Base-by-base conservation (phyloP, 2,329 filamentous ascomycete genomes). In the Camillea tinctor region DNA sequence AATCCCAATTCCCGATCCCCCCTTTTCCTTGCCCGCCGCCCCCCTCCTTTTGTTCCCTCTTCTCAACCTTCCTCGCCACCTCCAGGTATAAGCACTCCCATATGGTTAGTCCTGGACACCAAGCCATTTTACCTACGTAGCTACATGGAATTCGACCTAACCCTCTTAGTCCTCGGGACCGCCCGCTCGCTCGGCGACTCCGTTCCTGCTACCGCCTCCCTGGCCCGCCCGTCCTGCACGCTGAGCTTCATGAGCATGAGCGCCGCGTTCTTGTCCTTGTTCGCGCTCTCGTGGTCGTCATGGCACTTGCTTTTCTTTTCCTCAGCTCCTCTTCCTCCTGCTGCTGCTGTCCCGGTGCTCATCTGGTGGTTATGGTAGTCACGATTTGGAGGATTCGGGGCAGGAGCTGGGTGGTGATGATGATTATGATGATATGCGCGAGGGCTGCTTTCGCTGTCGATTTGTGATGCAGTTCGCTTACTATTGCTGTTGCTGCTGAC, bases 231-330 rank as follows among this genome's bases (percentile, higher is more conserved):
- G 51, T 24, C 51, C 54, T 49, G 69, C 20, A 80, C 73, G 60
- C 78, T 79, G 23, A 83, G 73, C 55, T 80, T 79, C 79, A 83
- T 77, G 44, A 83, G 68, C 5, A 81, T 68, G 60, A 79, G 71
- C 19, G 81, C 81, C 1, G 80, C 81, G 51, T 79, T 80, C 66
- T 77, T 79, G 55, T 81, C 77, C 26, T 30, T 30, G 26, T 30
- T 7, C 63, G 64, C 48, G 56, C 51, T 44, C 19, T 48, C n/a
- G 55, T 24, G n/a, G 55, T 54, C 52, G 55, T 44, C 50, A 62
- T 68, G 4, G 57, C 64, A 5, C 60, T 64, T 69, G 51, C 58
- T 61, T 20, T 56, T 64, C 49, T 58, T 64, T 4, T 55, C 13
- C 24, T 51, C 51, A 26, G 22, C 49, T 30, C 26, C 26, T 3